Percentiles rank a stretch among this genome's conserved stretches.
phyloP scores from a whole-genome alignment of 2,329 filamentous ascomycete species.

The Ophiostoma quercus region DNA sequence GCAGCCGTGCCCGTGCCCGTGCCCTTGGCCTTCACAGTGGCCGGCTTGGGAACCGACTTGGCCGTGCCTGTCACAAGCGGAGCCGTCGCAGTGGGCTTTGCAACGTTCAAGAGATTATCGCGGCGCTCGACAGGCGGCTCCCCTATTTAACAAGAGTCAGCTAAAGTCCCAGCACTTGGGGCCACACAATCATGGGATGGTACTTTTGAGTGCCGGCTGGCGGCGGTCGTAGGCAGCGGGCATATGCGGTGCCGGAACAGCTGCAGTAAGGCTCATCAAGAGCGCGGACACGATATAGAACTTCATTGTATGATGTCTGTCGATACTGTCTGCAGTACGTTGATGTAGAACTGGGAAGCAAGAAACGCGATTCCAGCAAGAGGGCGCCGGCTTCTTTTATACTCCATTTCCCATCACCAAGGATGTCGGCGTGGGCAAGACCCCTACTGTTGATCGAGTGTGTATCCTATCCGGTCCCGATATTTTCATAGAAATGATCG shows the following conservation, averaged over 20 bases:
- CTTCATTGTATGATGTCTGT: neutral
- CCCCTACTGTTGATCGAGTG: neutral
- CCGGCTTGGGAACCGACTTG: neutral
- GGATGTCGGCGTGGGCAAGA: neutral
- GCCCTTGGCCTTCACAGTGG: neutral
- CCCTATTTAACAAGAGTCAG: neutral
- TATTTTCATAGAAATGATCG: neutral
- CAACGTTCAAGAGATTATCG: neutral
- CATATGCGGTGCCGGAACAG: neutral
- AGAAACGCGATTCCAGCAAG: neutral
- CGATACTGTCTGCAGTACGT: neutral
- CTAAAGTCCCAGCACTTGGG: neutral
- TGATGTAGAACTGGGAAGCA: neutral
- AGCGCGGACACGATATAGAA: neutral
- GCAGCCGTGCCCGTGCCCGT: neutral
- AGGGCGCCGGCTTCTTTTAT: neutral
- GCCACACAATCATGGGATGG: neutral
- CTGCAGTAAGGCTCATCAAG: neutral
- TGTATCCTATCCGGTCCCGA: neutral
- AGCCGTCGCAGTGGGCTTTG: neutral
- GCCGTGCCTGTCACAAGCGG: neutral
- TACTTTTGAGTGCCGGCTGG: conserved; percentile 3
- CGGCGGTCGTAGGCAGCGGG: neutral
- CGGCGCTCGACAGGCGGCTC: neutral
- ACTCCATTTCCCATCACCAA: neutral